These are phyloP conservation scores for Hymenoscyphus infarciens DNA, from an alignment of 2,329 filamentous ascomycete genomes.

Conservation along the genomic window DNA sequence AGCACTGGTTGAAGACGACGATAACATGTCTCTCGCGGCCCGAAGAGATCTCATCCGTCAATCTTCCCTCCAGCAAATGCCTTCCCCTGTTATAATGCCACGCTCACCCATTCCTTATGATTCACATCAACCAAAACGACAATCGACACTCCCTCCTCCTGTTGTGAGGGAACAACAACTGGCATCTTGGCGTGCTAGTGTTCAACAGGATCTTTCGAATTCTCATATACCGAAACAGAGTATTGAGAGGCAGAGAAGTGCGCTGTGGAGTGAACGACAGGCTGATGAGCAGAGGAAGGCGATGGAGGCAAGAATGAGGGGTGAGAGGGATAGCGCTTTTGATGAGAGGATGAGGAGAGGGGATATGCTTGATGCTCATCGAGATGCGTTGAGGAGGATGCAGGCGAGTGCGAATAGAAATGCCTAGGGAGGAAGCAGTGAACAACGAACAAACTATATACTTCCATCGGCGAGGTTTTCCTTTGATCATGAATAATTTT, in stretches of 20 bases:
- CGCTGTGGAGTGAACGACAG: conserved; percentile 54
- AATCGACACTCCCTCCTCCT: conserved; percentile 41
- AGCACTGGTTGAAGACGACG: conserved; percentile 45
- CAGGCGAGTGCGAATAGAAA: conserved; percentile 44
- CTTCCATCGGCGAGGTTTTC: not conserved
- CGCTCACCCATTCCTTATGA: conserved; percentile 42
- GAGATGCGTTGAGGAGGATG: conserved; percentile 76
- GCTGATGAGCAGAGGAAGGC: conserved; percentile 56
- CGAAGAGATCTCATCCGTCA: conserved; percentile 17
- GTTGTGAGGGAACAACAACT: conserved; percentile 55
- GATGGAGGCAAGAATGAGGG: conserved; percentile 53
- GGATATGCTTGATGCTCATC: conserved; percentile 71
- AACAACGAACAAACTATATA: not conserved
- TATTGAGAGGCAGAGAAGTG: conserved; percentile 52
- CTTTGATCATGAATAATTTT: not conserved
- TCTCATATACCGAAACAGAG: conserved; percentile 28
- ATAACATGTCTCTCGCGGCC: conserved; percentile 61
- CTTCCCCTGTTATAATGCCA: conserved; percentile 11
- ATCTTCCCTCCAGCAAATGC: conserved; percentile 28
- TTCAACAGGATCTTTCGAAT: conserved; percentile 58
- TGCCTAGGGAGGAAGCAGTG: not conserved
- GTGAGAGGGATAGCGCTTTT: conserved; percentile 59
- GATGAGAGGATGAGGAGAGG: conserved; percentile 74
- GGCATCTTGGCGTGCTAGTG: conserved; percentile 63
- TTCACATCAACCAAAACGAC: conserved; percentile 53